Base-by-base conservation (phyloP, 1,284 basidiomycete genomes). In the Moniliella sp. region DNA sequence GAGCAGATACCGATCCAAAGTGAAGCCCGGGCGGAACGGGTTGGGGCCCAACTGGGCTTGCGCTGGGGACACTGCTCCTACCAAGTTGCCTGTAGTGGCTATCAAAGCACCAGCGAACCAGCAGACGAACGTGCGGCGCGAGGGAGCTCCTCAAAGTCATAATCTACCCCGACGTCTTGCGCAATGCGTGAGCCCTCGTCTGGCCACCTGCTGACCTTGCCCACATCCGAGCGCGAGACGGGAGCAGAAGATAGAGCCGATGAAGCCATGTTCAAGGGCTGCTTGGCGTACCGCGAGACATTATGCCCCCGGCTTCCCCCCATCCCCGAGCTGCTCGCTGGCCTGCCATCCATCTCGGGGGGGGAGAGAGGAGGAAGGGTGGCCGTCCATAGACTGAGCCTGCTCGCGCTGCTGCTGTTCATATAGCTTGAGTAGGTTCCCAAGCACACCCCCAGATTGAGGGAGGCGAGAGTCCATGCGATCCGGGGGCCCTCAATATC, bases 51-150 rank as follows among this genome's bases (percentile, higher is more conserved):
- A 62, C 40, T 59, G 54, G 1, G 56, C 56, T 19, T 51, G 50
- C 19, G 42, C 32, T 3, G 56, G 56, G 23, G 48, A 51, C 23
- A 57, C 54, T 13, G 56, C 56, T 15, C 56, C 56, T 21, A 59
- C 46, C 3, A 59, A 14, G 65, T 74, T 75, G 2, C 72, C 74
- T 0, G 77, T 75, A 38, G 70, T 73, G 15, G 75, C 71, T 25
- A 81, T 72, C 28, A 81, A 66, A 4, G 74, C 69, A 8, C 75
- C 77, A 78, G 71, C 0, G 76, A 75, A 3, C 77, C 76, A 0
- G 67, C 76, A 5, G 65, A 68, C 36, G 64, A 70, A 28, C 67
- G 62, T 5, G 71, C 66, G 2, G 66, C 64, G 23, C 68, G 62
- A 3, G 71, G 74, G n/a, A 67, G 47, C 40, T 65, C 59, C 31